Evolutionary conservation across 371 early-diverging fungal genomes (phyloP), one percentile per base, ranked within the genome.

Genomic region (Smittium culicis): DNA sequence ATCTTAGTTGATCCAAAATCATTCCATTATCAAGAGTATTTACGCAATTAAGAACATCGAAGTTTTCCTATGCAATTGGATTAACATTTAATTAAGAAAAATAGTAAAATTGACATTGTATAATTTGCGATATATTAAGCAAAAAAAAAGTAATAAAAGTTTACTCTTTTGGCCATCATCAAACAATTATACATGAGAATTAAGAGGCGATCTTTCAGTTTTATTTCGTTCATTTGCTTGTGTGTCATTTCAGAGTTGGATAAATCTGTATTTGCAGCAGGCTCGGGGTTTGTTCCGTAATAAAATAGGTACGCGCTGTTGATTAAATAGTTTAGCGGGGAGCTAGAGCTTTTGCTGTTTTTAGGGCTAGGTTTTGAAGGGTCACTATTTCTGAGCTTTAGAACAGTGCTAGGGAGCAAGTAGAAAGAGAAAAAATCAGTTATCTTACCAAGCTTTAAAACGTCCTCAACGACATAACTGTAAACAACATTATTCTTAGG

Each of bases 21-120:
- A 76, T 63, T 0, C 75, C 68, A 79, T 94, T 94, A 66, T 92
- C 90, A 87, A 91, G 85, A 71, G 92, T 76, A 67, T 90, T 85
- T 66, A 98, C 78, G 62, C 92, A 89, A 75, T 96, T 98, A 67
- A 94, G 84, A 27, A 96, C 97, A 77, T 98, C 98, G 73, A 88
- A 86, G 62, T 76, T 45, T 20, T 45, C 45, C 45, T 45, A 45
- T n/a, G n/a, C n/a, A n/a, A 45, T 11, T 11, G 45, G 11, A 45
- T 20, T 11, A 45, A 45, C 45, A 5, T 11, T 11, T 5, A 45
- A 20, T 11, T 5, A 45, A 11, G 20, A 45, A 45, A 45, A 45
- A 11, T 45, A 20, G 5, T 45, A 20, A 45, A 45, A 45, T 11
- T 11, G 20, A 45, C 5, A 45, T 45, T 5, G 5, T 11, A 45